Conservation (phyloP, 139 green algal species). For the Spirogloea muscicola region DNA sequence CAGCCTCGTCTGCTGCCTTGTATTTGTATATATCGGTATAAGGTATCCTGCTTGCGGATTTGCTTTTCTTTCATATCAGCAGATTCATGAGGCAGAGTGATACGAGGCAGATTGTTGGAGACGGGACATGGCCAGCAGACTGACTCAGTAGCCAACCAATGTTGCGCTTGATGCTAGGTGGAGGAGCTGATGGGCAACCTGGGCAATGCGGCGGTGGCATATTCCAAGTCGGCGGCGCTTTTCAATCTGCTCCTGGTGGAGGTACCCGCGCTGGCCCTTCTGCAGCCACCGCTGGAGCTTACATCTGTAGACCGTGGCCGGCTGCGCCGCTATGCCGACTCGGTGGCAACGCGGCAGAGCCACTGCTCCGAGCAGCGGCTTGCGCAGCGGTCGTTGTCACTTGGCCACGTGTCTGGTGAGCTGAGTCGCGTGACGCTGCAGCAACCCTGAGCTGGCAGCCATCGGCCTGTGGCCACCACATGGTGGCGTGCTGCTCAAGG, state of each 20-base stretch:
- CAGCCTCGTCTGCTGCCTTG: background rate
- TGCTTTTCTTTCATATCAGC: slow-evolving; percentile 4
- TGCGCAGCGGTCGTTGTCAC: no score
- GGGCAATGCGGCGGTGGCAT: background rate
- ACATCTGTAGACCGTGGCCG: slow-evolving; percentile 3
- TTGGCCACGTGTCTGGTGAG: no score
- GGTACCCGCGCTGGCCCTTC: slow-evolving; percentile 18
- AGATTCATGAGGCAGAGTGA: no score
- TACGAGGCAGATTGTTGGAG: background rate
- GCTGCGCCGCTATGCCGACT: slow-evolving; percentile 18
- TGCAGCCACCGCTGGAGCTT: slow-evolving; percentile 4
- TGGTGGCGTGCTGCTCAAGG: no score
- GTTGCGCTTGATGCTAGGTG: slow-evolving; percentile 25
- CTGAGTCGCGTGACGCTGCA: no score
- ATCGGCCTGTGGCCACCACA: no score
- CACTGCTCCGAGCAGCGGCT: slow-evolving; percentile 8
- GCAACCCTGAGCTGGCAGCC: no score
- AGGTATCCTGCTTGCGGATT: background rate
- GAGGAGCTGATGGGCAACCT: slow-evolving; percentile 45
- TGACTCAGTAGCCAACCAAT: background rate
- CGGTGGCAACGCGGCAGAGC: background rate
- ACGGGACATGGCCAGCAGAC: background rate
- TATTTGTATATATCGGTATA: background rate
- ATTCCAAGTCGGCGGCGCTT: slow-evolving; percentile 24
- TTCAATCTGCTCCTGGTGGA: slow-evolving; percentile 40